Conservation (phyloP, 164 flowering plant genomes). For the Liriodendron chinense region DNA sequence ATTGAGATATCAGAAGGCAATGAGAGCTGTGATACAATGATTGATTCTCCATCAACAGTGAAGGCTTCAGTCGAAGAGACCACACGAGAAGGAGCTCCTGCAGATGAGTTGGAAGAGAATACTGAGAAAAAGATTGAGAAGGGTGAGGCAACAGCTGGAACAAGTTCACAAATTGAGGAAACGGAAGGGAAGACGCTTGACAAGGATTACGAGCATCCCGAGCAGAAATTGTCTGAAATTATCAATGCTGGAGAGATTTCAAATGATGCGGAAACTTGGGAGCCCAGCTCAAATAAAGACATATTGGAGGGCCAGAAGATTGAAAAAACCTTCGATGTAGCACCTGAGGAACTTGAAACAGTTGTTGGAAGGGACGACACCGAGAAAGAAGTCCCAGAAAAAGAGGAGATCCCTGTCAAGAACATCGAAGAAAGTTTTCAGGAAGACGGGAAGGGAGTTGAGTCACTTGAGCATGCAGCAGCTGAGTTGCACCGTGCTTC, state of each 20-base stretch:
- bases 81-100: neutral
- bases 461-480: neutral
- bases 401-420: neutral
- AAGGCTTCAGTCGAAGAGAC: neutral
- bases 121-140: neutral
- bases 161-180: neutral
- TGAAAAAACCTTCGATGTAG: neutral
- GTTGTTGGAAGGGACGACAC: neutral
- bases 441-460: neutral
- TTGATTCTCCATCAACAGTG: neutral
- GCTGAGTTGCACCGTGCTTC: neutral
- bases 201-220: neutral
- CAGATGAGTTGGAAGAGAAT: neutral
- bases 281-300: neutral
- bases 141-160: neutral
- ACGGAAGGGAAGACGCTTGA: slow-evolving; percentile 2
- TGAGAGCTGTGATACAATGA: neutral
- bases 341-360: slow-evolving; percentile 8
- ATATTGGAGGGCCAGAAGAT: neutral
- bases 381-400: neutral
- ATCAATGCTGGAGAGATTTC: neutral
- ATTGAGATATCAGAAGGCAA: neutral
- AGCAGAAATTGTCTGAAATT: neutral
- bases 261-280: neutral
- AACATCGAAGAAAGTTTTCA: neutral